Evolutionary conservation across 2,329 filamentous ascomycete species (phyloP).

Genomic region (Stagonosporopsis cucurbitacearum): DNA sequence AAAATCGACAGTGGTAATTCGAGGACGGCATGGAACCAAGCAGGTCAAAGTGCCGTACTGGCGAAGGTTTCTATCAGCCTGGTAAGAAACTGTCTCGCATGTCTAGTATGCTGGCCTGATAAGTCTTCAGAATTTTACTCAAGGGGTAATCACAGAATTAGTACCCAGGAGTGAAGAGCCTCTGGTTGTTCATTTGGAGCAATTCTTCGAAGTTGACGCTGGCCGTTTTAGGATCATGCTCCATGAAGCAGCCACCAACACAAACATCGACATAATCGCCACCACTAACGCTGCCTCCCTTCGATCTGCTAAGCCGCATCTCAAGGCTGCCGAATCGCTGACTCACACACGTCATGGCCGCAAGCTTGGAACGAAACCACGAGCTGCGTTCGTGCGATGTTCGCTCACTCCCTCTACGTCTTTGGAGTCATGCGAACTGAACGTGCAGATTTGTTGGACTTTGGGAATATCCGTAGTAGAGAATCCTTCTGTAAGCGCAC

Average conservation of each 20-base stretch:
- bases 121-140: neutral
- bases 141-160: neutral
- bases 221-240: constrained; percentile 27
- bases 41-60: constrained; percentile 38
- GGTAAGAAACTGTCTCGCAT: constrained; percentile 8
- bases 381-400: constrained; percentile 38
- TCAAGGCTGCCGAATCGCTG: constrained; percentile 27
- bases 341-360: constrained; percentile 26
- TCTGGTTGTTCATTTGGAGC: constrained; percentile 32
- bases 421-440: constrained; percentile 24
- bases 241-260: constrained; percentile 22
- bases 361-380: constrained; percentile 22
- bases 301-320: constrained; percentile 23
- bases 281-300: constrained; percentile 22
- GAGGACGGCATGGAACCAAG: constrained; percentile 18
- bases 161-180: neutral
- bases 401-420: constrained; percentile 20
- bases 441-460: constrained; percentile 39
- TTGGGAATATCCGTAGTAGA: constrained; percentile 39
- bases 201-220: constrained; percentile 22
- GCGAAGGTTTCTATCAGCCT: constrained; percentile 34
- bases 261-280: constrained; percentile 29
- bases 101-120: neutral
- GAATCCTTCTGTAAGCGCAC: constrained; percentile 19
- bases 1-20: constrained; percentile 26